Conservation (phyloP, 148 eudicot genomes). For the Silene latifolia region DNA sequence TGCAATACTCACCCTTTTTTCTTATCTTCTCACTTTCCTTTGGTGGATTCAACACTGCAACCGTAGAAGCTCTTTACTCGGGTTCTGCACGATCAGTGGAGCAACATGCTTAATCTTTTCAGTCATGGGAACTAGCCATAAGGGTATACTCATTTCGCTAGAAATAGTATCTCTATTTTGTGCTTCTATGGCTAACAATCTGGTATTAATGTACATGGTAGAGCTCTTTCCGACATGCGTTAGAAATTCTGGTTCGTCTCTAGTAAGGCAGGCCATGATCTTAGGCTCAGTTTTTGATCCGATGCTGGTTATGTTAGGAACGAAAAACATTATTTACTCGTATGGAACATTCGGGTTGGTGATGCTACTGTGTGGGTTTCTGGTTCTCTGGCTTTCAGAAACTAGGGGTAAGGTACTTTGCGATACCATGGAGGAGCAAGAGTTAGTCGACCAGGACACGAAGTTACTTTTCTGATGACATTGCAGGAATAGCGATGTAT, state of each 20-base stretch:
- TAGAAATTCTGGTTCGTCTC: conserved; percentile 23
- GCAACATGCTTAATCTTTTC: conserved; percentile 22
- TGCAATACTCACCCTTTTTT: conserved; percentile 15
- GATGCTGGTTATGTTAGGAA: conserved; percentile 18
- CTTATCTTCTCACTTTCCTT: conserved; percentile 22
- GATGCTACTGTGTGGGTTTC: conserved; percentile 27
- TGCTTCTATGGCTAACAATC: conserved; percentile 24
- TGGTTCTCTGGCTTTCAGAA: conserved; percentile 32
- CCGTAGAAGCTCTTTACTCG: conserved; percentile 23
- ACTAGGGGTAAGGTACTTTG: conserved; percentile 30
- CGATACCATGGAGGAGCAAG: conserved; percentile 44
- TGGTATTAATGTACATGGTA: conserved; percentile 24
- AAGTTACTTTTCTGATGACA: not conserved
- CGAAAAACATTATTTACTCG: not conserved
- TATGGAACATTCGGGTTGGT: conserved; percentile 28
- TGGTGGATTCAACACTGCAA: conserved; percentile 22
- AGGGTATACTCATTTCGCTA: not conserved
- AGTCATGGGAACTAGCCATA: not conserved
- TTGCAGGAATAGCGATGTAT: too few species aligned
- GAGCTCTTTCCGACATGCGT: conserved; percentile 35
- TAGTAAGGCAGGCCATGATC: conserved; percentile 30
- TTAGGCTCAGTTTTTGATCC: conserved; percentile 27
- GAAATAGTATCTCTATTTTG: conserved; percentile 25
- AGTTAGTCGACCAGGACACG: conserved; percentile 8
- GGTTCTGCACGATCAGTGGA: conserved; percentile 25